Base-by-base conservation (phyloP, 2,329 filamentous ascomycete species). In the Karstenula rhodostoma region DNA sequence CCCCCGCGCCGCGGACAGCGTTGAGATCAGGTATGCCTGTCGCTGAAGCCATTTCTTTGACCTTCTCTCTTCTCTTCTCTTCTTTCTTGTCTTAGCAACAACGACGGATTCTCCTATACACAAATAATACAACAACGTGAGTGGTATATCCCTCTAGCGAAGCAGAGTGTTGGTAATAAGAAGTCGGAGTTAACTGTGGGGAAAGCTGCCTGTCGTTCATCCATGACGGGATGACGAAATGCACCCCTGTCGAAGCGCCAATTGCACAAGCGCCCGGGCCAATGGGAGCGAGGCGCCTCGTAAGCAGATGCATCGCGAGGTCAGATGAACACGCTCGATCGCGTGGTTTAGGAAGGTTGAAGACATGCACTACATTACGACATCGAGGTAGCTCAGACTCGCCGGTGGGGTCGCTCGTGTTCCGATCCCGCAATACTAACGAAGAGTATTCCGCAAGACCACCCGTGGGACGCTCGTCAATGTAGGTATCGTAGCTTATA, bases 21-120 rank as follows among this genome's bases (percentile, higher is more conserved):
- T 68, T 70, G 44, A 63, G 68, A 57, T 65, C 83, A 25, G 89
- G 89, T 59, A 90, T 85, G 56, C 87, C 88, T 37, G 89, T 89
- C 57, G 88, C 84, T 62, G 89, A 91, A 33, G 89, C 85, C 90
- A 93, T 93, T 9, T n/a, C 29, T 4, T 29, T 8, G 8, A 29
- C 27, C 27, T 4, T 29, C 27, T 8, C 27, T 29, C 4, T 8
- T 29, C 27, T 29, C n/a, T n/a, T n/a, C n/a, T n/a, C n/a, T n/a
- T n/a, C n/a, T n/a, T n/a, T n/a, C n/a, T n/a, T n/a, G n/a, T n/a
- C n/a, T n/a, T n/a, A n/a, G n/a, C n/a, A n/a, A n/a, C n/a, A n/a
- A n/a, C n/a, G n/a, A n/a, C n/a, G n/a, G n/a, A n/a, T n/a, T n/a
- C n/a, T n/a, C n/a, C n/a, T n/a, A n/a, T n/a, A n/a, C n/a, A n/a